Percentiles rank a stretch among this genome's conserved stretches.
Conservation (phyloP, 2,329 filamentous ascomycete species). For the Colletotrichum sp. region DNA sequence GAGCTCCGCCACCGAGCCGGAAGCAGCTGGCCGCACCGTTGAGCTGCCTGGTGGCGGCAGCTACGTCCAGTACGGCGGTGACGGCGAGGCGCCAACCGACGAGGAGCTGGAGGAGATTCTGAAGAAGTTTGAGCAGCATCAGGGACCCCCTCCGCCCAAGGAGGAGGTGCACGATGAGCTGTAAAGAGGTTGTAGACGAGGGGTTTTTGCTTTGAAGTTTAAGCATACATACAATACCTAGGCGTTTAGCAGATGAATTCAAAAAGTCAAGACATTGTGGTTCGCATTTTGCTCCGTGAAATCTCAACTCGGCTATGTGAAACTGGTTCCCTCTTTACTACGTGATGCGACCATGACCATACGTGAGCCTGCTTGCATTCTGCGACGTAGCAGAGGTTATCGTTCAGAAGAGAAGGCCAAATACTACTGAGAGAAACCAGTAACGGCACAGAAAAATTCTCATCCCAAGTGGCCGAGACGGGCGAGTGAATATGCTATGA, state of each 20-base stretch:
- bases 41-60: constrained; percentile 42
- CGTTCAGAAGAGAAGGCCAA: not conserved
- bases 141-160: constrained; percentile 24
- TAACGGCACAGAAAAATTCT: not conserved
- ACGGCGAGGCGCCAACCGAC: constrained; percentile 37
- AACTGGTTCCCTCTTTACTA: not conserved
- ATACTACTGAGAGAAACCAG: not conserved
- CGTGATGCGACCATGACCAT: fast-evolving
- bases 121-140: constrained; percentile 36
- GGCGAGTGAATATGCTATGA: not conserved
- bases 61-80: constrained; percentile 30
- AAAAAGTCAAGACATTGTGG: not conserved
- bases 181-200: constrained; percentile 23
- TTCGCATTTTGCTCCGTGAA: not conserved
- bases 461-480: not conserved
- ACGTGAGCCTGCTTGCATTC: not conserved
- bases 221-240: constrained; percentile 6
- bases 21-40: constrained; percentile 39
- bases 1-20: constrained; percentile 22
- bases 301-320: not conserved
- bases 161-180: constrained; percentile 39
- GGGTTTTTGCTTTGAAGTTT: not conserved
- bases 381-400: not conserved
- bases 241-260: not conserved
- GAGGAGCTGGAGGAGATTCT: constrained; percentile 59